A percentile compares a stretch with the other conserved stretches of the same genome.
Conservation (phyloP, 2,329 filamentous ascomycete species). For the Claviceps arundinis region DNA sequence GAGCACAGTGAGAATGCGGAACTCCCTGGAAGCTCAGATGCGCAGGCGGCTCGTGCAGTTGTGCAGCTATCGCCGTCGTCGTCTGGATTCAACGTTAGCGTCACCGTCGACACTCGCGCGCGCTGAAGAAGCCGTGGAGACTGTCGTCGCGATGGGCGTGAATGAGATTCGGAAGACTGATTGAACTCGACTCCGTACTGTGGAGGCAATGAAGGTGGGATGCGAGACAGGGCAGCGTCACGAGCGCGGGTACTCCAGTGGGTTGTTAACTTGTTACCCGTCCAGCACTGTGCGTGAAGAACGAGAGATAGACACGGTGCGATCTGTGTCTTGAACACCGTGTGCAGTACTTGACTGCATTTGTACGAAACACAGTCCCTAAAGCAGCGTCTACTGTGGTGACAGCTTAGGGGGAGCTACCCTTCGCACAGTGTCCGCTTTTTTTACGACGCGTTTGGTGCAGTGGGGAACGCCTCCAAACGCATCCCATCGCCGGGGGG, state of each 20-base stretch:
- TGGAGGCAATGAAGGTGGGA: conserved; percentile 4
- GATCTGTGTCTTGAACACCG: neutral
- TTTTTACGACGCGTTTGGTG: neutral
- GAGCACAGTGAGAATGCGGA: neutral
- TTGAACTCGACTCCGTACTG: conserved; percentile 1
- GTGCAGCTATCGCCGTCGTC: conserved; percentile 1
- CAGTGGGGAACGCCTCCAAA: neutral
- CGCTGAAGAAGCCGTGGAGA: conserved; percentile 13
- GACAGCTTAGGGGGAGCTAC: neutral
- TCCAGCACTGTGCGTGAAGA: neutral
- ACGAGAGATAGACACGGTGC: no score
- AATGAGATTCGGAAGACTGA: conserved; percentile 7
- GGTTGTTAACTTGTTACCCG: no score
- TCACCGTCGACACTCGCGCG: conserved; percentile 12
- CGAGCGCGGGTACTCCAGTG: neutral
- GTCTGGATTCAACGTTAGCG: conserved; percentile 5
- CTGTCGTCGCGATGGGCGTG: conserved; percentile 13
- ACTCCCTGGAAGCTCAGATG: neutral
- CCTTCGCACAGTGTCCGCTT: neutral
- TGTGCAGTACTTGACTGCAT: neutral
- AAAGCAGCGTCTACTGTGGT: neutral
- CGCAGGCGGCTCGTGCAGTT: neutral
- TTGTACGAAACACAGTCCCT: neutral
- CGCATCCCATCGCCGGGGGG: neutral
- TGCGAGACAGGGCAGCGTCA: conserved; percentile 4